Evolutionary conservation across 2,329 filamentous ascomycete species (phyloP).

Genomic region (Gnomoniopsis smithogilvyi): DNA sequence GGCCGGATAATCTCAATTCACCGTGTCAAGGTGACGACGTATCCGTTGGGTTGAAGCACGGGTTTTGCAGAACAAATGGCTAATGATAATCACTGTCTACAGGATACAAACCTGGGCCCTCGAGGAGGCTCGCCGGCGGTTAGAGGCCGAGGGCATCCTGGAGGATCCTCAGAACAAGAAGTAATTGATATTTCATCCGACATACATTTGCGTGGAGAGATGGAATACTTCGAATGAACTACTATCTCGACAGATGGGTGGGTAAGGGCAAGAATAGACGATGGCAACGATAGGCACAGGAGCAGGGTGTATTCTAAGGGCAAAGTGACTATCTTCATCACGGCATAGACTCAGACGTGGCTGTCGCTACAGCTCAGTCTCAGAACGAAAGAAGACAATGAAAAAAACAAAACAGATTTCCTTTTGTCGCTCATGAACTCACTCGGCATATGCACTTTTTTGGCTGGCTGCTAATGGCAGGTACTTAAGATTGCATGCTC

Average conservation of each 20-base stretch:
- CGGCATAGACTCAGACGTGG: constrained; percentile 11
- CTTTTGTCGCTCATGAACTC: constrained; percentile 6
- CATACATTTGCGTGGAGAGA: not conserved
- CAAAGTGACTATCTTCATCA: not conserved
- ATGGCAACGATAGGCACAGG: not conserved
- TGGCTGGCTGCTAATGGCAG: not conserved
- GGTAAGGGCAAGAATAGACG: not conserved
- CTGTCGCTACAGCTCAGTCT: constrained; percentile 4
- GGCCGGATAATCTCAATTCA: not conserved
- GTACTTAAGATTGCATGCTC: not conserved
- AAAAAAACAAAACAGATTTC: constrained; percentile 12
- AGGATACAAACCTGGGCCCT: constrained; percentile 99
- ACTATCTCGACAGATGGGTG: not conserved
- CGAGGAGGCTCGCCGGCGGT: constrained; percentile 89
- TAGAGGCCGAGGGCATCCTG: constrained; percentile 94
- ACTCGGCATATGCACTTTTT: constrained; percentile 3
- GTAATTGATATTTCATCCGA: constrained; percentile 18
- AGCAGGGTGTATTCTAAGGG: constrained; percentile 2
- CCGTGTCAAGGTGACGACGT: not conserved
- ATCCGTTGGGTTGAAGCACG: not conserved
- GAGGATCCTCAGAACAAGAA: constrained; percentile 67
- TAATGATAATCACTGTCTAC: constrained; percentile 26
- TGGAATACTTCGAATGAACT: not conserved
- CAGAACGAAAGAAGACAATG: not conserved
- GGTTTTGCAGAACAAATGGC: not conserved